Percentiles rank a stretch among this genome's conserved stretches.
Conservation (phyloP, 2,329 filamentous ascomycete genomes). For the Capronia coronata region DNA sequence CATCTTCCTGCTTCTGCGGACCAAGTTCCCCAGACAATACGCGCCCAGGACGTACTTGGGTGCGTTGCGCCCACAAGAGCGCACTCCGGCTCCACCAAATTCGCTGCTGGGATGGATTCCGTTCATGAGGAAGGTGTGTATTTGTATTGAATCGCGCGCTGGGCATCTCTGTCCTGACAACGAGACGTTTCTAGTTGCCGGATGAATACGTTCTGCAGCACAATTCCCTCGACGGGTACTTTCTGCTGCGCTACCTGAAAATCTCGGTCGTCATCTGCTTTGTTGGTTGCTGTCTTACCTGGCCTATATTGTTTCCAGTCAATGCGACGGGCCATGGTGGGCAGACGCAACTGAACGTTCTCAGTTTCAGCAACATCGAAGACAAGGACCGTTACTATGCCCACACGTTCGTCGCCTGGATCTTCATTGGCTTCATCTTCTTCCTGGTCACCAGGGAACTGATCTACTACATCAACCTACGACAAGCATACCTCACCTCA, state of each 20-base stretch:
- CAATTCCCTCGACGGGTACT: constrained; percentile 84
- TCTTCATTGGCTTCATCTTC: constrained; percentile 81
- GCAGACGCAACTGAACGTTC: constrained; percentile 62
- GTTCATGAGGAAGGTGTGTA: constrained; percentile 56
- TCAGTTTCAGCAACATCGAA: constrained; percentile 74
- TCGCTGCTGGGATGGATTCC: constrained; percentile 63
- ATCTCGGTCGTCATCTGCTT: constrained; percentile 72
- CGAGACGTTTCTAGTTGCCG: constrained; percentile 36
- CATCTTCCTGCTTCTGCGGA: constrained; percentile 48
- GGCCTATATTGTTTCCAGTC: constrained; percentile 82
- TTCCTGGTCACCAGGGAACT: constrained; percentile 81
- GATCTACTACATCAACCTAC: constrained; percentile 86
- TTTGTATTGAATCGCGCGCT: constrained; percentile 30
- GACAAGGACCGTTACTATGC: constrained; percentile 67
- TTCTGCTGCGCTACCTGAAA: constrained; percentile 82
- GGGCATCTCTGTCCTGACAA: not conserved
- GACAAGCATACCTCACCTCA: constrained; percentile 84
- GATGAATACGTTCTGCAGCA: constrained; percentile 82
- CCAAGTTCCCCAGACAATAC: constrained; percentile 46
- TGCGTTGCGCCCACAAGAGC: constrained; percentile 47
- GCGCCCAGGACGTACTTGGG: constrained; percentile 52
- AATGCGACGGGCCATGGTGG: constrained; percentile 72
- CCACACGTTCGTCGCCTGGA: constrained; percentile 70
- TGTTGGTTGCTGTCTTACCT: constrained; percentile 75
- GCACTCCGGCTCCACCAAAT: constrained; percentile 53